A percentile compares a stretch with the other conserved stretches of the same genome.
phyloP scores from a whole-genome alignment of 352 stramenopile genomes.

The Globisporangium cystogenes region DNA sequence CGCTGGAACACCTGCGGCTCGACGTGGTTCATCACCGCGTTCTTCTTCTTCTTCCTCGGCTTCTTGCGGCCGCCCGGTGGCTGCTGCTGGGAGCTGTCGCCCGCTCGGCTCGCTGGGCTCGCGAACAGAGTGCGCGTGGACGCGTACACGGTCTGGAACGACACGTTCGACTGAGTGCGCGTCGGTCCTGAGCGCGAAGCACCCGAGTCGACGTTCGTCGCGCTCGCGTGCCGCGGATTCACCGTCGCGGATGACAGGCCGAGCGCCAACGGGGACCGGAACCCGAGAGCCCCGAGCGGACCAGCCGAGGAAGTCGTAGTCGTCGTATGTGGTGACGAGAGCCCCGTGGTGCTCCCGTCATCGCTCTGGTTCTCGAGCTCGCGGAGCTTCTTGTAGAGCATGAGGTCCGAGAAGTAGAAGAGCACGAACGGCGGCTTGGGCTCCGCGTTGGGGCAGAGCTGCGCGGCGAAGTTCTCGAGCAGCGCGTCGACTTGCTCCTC shows the following conservation, averaged over 20 bases:
- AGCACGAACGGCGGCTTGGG: constrained; percentile 19
- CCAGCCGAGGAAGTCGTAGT: too few relatives aligned
- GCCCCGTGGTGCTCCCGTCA: background rate
- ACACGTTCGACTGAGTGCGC: background rate
- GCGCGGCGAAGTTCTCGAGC: constrained; percentile 14
- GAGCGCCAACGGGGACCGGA: constrained; percentile 4
- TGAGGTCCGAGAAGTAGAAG: constrained; percentile 26
- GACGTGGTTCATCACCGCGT: constrained; percentile 32
- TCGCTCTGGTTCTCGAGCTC: constrained; percentile 1
- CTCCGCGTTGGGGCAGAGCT: constrained; percentile 2
- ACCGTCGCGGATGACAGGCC: background rate
- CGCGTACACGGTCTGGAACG: constrained; percentile 11
- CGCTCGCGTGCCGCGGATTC: background rate
- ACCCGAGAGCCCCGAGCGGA: background rate
- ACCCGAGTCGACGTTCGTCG: background rate
- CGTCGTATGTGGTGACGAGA: background rate
- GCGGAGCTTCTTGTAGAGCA: background rate
- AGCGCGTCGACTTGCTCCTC: constrained; percentile 31
- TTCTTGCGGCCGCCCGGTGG: background rate
- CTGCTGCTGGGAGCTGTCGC: background rate
- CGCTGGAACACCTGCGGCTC: constrained; percentile 32
- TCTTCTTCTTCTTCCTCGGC: constrained; percentile 25
- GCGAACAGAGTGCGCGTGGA: constrained; percentile 13
- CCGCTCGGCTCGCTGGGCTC: background rate
- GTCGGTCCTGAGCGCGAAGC: background rate